Evolutionary conservation across 176 grass and related monocot genomes (phyloP).

Genomic region (Triticum urartu): DNA sequence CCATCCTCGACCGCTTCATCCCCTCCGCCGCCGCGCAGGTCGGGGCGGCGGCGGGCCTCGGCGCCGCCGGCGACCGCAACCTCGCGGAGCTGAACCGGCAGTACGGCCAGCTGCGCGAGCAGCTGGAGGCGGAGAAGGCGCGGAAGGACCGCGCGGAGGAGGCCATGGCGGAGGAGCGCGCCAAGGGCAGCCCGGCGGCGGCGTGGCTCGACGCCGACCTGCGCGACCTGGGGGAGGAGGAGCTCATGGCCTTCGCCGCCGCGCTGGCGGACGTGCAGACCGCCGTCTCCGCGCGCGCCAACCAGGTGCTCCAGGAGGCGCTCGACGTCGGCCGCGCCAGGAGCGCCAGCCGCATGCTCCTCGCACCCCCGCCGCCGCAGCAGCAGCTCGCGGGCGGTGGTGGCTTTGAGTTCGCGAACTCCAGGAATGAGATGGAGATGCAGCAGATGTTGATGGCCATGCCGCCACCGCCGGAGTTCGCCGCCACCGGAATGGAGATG

Average conservation of each 20-base stretch:
- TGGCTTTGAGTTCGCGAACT: background rate
- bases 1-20: slow-evolving; percentile 34
- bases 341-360: background rate
- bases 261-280: background rate
- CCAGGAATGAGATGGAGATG: background rate
- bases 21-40: background rate
- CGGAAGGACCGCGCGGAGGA: slow-evolving; percentile 25
- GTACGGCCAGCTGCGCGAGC: slow-evolving; percentile 13
- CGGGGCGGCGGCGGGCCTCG: background rate
- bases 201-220: slow-evolving; percentile 5
- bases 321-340: background rate
- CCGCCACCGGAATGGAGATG: background rate
- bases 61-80: background rate
- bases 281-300: background rate
- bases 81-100: slow-evolving; percentile 27
- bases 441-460: background rate
- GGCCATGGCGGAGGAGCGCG: slow-evolving; percentile 7
- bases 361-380: background rate
- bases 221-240: background rate
- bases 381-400: background rate
- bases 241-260: background rate
- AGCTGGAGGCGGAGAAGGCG: slow-evolving; percentile 28
- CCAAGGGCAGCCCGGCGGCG: background rate
- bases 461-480: background rate
- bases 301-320: slow-evolving; percentile 13